phyloP scores from a whole-genome alignment of 2,329 filamentous ascomycete genomes.

The Aspergillus transmontanensis region DNA sequence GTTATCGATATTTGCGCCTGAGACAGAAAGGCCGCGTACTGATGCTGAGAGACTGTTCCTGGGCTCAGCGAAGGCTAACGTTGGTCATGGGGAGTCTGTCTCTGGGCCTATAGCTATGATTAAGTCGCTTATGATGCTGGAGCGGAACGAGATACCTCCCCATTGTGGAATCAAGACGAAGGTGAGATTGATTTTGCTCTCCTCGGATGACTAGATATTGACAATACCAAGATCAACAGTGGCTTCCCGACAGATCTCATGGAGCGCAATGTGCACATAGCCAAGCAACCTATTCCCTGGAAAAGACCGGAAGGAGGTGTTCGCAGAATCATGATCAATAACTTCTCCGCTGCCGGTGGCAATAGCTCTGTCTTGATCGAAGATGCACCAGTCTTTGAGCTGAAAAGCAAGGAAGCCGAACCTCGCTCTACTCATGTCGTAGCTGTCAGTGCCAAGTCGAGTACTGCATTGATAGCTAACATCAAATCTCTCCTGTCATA shows the following conservation, averaged over 20 bases:
- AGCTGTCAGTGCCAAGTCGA: slow-evolving; percentile 55
- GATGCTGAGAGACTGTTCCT: slow-evolving; percentile 56
- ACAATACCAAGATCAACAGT: slow-evolving; percentile 44
- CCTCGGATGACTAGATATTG: not conserved
- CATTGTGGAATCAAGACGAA: slow-evolving; percentile 40
- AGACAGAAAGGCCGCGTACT: slow-evolving; percentile 39
- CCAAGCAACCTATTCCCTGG: slow-evolving; percentile 50
- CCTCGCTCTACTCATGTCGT: slow-evolving; percentile 62
- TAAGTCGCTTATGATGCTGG: slow-evolving; percentile 43
- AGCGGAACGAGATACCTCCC: slow-evolving; percentile 34
- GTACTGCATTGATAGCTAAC: slow-evolving; percentile 54
- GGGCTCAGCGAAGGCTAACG: slow-evolving; percentile 65
- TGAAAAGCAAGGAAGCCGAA: slow-evolving; percentile 40
- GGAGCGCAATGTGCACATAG: slow-evolving; percentile 47
- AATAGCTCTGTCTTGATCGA: slow-evolving; percentile 70
- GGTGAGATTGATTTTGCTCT: not conserved
- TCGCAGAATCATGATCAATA: slow-evolving; percentile 59
- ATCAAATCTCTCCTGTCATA: slow-evolving; percentile 57
- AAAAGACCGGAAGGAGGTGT: slow-evolving; percentile 29
- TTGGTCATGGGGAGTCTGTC: slow-evolving; percentile 65
- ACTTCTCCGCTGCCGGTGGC: slow-evolving; percentile 70
- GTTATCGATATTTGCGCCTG: slow-evolving; percentile 62
- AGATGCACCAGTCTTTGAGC: slow-evolving; percentile 54
- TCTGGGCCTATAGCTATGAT: slow-evolving; percentile 52
- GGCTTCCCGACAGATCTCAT: slow-evolving; percentile 48